Percentiles rank a stretch among this genome's conserved stretches.
These are phyloP conservation scores for Salix koriyanagi DNA, from an alignment of 345 rosid genomes.

Conservation along the genomic window DNA sequence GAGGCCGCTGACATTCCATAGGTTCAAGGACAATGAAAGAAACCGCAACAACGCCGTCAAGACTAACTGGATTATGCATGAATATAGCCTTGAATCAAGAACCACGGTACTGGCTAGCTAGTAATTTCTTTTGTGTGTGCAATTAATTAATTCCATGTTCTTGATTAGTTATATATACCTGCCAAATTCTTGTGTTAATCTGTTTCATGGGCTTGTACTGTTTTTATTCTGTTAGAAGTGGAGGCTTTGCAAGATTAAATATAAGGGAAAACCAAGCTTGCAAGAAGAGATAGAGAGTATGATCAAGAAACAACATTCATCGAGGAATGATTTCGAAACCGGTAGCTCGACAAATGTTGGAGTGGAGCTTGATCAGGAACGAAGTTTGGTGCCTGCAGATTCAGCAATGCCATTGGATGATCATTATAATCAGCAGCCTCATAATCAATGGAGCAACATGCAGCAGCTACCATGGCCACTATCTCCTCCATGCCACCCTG, in stretches of 20 bases:
- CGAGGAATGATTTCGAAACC: background rate
- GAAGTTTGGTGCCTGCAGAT: background rate
- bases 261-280: slow-evolving; percentile 16
- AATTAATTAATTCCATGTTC: background rate
- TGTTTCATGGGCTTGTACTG: background rate
- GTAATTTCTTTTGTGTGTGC: background rate
- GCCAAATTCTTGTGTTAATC: background rate
- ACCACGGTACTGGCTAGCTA: slow-evolving; percentile 5
- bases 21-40: slow-evolving; percentile 11
- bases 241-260: slow-evolving; percentile 18
- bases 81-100: slow-evolving; percentile 18
- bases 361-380: background rate
- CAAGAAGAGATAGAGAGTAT: background rate
- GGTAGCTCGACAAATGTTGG: background rate
- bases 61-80: slow-evolving; percentile 36
- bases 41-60: slow-evolving; percentile 27
- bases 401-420: background rate
- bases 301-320: background rate
- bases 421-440: background rate
- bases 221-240: slow-evolving; percentile 1
- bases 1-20: slow-evolving; percentile 33
- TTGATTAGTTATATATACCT: background rate
- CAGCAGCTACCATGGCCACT: background rate
- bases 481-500: background rate
- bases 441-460: background rate